A percentile compares a stretch with the other conserved stretches of the same genome.
Evolutionary conservation across 352 stramenopile species (phyloP).

Genomic region (Phytophthora palmivora): DNA sequence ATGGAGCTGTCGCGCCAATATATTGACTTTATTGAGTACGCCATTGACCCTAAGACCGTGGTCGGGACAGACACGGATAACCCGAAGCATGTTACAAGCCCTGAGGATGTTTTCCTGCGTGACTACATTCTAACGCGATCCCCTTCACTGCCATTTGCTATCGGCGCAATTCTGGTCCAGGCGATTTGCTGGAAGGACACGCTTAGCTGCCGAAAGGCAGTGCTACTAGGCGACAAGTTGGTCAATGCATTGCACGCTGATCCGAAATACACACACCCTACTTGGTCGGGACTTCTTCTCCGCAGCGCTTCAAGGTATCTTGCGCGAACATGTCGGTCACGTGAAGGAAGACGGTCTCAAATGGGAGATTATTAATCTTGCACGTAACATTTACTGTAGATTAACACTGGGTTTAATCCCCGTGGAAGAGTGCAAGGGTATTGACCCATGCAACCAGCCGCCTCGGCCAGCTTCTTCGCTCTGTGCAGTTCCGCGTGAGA

Average conservation of each 20-base stretch:
- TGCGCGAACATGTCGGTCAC: constrained; percentile 65
- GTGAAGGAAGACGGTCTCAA: constrained; percentile 85
- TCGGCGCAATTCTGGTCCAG: constrained; percentile 60
- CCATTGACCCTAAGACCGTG: constrained; percentile 79
- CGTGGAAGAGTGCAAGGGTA: constrained; percentile 83
- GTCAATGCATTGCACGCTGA: constrained; percentile 61
- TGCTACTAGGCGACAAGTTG: constrained; percentile 67
- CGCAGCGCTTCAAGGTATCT: constrained; percentile 56
- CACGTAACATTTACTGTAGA: constrained; percentile 83
- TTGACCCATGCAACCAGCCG: constrained; percentile 84
- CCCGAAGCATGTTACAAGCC: constrained; percentile 76
- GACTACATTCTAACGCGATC: constrained; percentile 71
- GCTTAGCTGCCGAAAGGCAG: constrained; percentile 67
- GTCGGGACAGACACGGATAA: constrained; percentile 74
- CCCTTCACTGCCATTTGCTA: constrained; percentile 48
- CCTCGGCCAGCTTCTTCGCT: constrained; percentile 50
- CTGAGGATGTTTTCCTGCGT: constrained; percentile 60
- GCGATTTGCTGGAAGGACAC: constrained; percentile 82
- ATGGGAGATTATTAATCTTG: constrained; percentile 88
- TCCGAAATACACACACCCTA: constrained; percentile 44
- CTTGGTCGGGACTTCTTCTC: constrained; percentile 73
- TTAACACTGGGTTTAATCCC: constrained; percentile 65
- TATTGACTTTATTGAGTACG: constrained; percentile 76
- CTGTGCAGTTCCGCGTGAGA: constrained; percentile 53
- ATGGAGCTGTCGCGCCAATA: constrained; percentile 73